A percentile compares a stretch with the other conserved stretches of the same genome.
phyloP scores from a whole-genome alignment of 2,329 filamentous ascomycete species.

The Phaeosphaeria sp. region DNA sequence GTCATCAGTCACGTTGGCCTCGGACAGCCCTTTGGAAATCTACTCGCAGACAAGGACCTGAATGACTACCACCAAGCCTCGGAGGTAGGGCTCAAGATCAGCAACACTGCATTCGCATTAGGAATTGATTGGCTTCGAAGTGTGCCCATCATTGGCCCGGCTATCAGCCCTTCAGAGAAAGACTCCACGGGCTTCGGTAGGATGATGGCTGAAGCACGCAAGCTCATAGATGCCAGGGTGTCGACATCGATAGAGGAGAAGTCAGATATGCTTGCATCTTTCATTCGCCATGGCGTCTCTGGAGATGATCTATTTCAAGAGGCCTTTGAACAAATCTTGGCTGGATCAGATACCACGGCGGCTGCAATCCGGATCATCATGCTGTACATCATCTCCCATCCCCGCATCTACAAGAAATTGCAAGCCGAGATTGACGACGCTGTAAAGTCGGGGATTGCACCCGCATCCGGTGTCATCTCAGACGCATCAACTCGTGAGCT shows the following conservation, averaged over 20 bases:
- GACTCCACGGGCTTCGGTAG: constrained; percentile 36
- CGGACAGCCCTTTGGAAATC: constrained; percentile 59
- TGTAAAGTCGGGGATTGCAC: constrained; percentile 47
- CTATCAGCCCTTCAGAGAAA: constrained; percentile 47
- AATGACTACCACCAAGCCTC: constrained; percentile 55
- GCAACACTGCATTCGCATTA: constrained; percentile 34
- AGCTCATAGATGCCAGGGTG: constrained; percentile 51
- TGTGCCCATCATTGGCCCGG: constrained; percentile 30
- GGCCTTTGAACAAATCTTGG: constrained; percentile 55
- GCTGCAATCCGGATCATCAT: constrained; percentile 61
- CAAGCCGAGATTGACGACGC: constrained; percentile 55
- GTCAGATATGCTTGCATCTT: constrained; percentile 62
- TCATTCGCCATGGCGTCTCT: constrained; percentile 55
- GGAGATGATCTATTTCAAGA: constrained; percentile 52
- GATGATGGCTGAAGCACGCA: constrained; percentile 42
- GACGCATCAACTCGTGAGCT: constrained; percentile 53
- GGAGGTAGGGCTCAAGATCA: constrained; percentile 43
- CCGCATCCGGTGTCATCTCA: constrained; percentile 52
- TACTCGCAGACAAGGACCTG: constrained; percentile 58
- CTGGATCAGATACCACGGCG: constrained; percentile 65
- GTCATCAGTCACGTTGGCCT: constrained; percentile 62
- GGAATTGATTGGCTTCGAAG: constrained; percentile 35
- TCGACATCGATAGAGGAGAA: constrained; percentile 50
- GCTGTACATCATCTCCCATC: constrained; percentile 60
- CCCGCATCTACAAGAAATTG: constrained; percentile 54